Conservation (phyloP, 139 green algal genomes). For the Closterium sp. region DNA sequence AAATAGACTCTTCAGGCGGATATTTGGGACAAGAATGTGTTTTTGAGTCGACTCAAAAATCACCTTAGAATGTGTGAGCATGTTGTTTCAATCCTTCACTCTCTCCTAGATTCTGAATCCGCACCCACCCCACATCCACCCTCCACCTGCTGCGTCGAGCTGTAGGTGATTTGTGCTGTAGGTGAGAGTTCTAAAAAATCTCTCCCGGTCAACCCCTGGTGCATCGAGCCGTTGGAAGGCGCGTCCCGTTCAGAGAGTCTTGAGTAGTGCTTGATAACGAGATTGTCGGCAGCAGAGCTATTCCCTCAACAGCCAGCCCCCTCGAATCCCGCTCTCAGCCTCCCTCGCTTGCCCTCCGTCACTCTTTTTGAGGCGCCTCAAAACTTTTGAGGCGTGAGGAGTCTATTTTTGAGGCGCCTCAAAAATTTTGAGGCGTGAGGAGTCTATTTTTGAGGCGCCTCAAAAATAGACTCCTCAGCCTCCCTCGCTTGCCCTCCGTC, state of each 20-base stretch:
- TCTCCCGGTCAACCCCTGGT: conserved; percentile 43
- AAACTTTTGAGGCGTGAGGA: too few relatives aligned
- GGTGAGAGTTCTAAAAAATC: conserved; percentile 62
- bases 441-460: too few relatives aligned
- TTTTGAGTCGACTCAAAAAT: too few relatives aligned
- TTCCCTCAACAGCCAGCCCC: too few relatives aligned
- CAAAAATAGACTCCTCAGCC: neutral
- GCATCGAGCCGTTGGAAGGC: conserved; percentile 58
- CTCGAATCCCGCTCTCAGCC: too few relatives aligned
- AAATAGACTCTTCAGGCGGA: too few relatives aligned
- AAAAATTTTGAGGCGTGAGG: too few relatives aligned
- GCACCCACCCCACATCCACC: neutral
- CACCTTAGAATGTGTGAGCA: too few relatives aligned
- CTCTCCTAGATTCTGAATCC: neutral
- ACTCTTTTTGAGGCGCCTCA: too few relatives aligned
- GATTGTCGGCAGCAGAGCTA: conserved; percentile 55
- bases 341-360: too few relatives aligned
- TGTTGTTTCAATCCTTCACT: conserved; percentile 11
- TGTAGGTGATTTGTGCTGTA: conserved; percentile 39
- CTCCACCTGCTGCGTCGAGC: conserved; percentile 57
- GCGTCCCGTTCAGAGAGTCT: conserved; percentile 16
- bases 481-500: conserved; percentile 46
- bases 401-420: too few relatives aligned
- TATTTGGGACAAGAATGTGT: too few relatives aligned
- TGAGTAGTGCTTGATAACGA: conserved; percentile 61